Evolutionary conservation across 176 grass and related monocot genomes (phyloP), one percentile per base, ranked within the genome.

Genomic region (Aechmea fasciata): DNA sequence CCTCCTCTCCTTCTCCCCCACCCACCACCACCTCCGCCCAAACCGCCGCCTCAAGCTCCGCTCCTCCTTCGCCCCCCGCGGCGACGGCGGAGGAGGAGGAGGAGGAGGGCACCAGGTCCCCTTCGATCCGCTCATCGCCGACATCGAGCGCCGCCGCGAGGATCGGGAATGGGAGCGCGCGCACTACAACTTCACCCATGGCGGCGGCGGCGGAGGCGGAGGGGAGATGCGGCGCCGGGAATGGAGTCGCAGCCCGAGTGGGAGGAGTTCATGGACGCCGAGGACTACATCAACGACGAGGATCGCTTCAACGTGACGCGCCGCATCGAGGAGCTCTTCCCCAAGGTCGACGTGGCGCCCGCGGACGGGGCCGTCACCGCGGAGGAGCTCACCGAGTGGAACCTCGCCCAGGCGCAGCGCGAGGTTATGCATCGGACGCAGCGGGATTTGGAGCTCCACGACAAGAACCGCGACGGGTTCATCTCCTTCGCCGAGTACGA

Each of bases 11-110:
- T 85, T 80, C 48, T 59, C 89, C 17, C 79, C 82, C 0, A 68
- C 78, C 2, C 70, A 52, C 63, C 78, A 41, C 2, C 80, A 63
- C 17, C 68, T 74, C 24, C 88, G 72, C 13, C 80, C 69, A 0
- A 80, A 92, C 59, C 87, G 89, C 80, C 89, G 94, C 14, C 89
- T 99, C 79, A 88, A 85, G 74, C 87, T 99, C 71, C 94, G 84
- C 12, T 82, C 86, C 53, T 41, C 62, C 25, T 73, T 70, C 71
- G 73, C 54, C 63, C 47, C 64, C 69, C 2, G 66, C 73, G 7
- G 57, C 59, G 13, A 25, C 7, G 29, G 10, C 52, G 50, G 33
- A 7, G 33, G 33, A 13, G 70, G 65, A 11, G 63, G 33, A 52
- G 73, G 48, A 49, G 66, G 63, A 57, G 18, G 49, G 33, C 71